Conservation (phyloP, 768 basidiomycete species). For the Mycena latifolia region DNA sequence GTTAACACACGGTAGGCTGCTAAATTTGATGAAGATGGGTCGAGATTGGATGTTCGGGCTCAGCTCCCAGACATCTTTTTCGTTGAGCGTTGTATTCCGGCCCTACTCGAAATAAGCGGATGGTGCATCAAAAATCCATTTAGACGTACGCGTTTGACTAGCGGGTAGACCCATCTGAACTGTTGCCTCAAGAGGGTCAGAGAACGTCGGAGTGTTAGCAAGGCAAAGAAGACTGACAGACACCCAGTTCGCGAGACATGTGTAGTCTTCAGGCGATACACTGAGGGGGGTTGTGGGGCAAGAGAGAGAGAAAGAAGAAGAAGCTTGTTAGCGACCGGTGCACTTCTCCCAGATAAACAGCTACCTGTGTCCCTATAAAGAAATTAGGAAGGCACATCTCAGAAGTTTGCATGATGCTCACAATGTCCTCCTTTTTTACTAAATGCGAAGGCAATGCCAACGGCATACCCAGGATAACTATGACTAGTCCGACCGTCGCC, state of each 20-base stretch:
- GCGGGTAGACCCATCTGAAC: constrained; percentile 79
- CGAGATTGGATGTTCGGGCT: constrained; percentile 78
- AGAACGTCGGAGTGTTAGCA: constrained; percentile 57
- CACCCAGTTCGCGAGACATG: constrained; percentile 76
- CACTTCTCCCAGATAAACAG: too few relatives aligned
- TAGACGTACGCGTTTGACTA: constrained; percentile 60
- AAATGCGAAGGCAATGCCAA: constrained; percentile 62
- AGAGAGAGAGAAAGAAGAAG: too few relatives aligned
- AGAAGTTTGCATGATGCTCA: constrained; percentile 48
- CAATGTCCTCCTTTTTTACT: constrained; percentile 67
- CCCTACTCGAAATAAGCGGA: constrained; percentile 47
- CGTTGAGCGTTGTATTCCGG: constrained; percentile 67
- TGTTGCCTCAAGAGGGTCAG: not conserved
- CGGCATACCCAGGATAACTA: constrained; percentile 68
- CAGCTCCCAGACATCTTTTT: constrained; percentile 79
- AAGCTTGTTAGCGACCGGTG: too few relatives aligned
- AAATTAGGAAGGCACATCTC: constrained; percentile 4
- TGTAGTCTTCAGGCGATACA: constrained; percentile 84
- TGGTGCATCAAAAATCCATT: not conserved
- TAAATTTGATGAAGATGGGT: constrained; percentile 70
- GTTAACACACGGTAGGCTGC: constrained; percentile 8
- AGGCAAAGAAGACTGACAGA: constrained; percentile 76
- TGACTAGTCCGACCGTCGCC: constrained; percentile 56
- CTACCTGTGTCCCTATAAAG: too few relatives aligned
- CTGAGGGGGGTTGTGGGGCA: too few relatives aligned